Base-by-base conservation (phyloP, 23 red algal species). In the Agarophyton chilense region DNA sequence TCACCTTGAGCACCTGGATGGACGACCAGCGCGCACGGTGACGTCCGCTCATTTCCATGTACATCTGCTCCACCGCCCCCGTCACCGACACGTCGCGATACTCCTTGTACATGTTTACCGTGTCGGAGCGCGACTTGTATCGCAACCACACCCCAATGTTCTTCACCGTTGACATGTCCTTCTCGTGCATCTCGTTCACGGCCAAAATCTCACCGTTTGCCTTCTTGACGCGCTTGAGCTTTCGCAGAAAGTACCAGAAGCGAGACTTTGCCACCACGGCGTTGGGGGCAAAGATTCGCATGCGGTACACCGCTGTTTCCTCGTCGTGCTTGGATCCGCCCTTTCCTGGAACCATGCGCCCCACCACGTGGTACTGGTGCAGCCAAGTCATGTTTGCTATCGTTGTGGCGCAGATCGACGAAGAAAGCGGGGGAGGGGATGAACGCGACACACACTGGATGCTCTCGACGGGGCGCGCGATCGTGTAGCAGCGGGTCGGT, bases 81-180 rank as follows among this genome's bases (percentile, higher is more conserved):
- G 93, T 87, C 2, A 94, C 35, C n/a, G 93, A 88, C 52, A 93
- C 90, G 50, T 95, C 93, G 24, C 97, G 90, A 29, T 82, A 94
- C 79, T 99, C 97, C 70, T 94, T 99, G 86, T 90, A 92, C 97
- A 99, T 99, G 90, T 99, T 99, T 71, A 99, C 92, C 10, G 93
- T 95, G 50, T 95, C 97, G 21, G 97, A 95, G 31, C 97, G 91
- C 63, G 93, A 95, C 90, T 95, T 95, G 93, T 99, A 99, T 21
- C 94, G 89, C 87, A 99, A 57, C 97, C 97, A 99, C 22, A 99
- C 78, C 22, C 88, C 93, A 56, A 85, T 94, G 71, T 96, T 96
- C 86, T 99, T 99, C 25, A 99, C 88, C 31, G 79, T 83, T 1
- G 89, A 81, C 13, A 84, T 77, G 61, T 99, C 78, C 46, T 72